A percentile compares a stretch with the other conserved stretches of the same genome.
phyloP scores from a whole-genome alignment of 208 protist species.

The Leishmania major region DNA sequence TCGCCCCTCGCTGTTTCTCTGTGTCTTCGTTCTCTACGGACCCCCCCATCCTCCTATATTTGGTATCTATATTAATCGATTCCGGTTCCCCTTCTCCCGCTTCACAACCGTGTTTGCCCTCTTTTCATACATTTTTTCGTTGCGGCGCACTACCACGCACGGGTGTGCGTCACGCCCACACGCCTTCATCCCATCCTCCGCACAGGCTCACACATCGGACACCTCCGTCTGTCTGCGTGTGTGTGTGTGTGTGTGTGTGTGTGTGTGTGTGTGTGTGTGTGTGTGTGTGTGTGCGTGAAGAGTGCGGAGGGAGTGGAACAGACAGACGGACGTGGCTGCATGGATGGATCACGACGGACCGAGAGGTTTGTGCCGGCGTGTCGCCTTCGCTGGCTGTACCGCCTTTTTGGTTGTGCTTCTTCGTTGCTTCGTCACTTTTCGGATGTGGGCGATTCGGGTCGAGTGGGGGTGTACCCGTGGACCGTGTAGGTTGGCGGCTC shows the following conservation, averaged over 20 bases:
- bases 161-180: background rate
- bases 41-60: background rate
- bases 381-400: no score
- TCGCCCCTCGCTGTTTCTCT: background rate
- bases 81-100: background rate
- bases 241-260: background rate
- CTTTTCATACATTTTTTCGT: background rate
- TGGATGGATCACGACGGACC: no score
- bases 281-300: no score
- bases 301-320: no score
- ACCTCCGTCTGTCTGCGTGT: background rate
- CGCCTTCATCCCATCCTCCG: background rate
- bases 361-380: no score
- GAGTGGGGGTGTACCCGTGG: background rate
- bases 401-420: no score
- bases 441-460: background rate
- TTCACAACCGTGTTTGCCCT: background rate
- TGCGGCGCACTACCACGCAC: background rate
- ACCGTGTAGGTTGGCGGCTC: background rate
- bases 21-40: background rate
- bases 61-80: background rate
- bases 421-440: background rate
- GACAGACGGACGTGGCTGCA: no score
- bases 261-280: no score
- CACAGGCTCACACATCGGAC: background rate